Evolutionary conservation across 2,329 filamentous ascomycete genomes (phyloP), one percentile per base, ranked within the genome.

Genomic region (Aspergillus piperis): DNA sequence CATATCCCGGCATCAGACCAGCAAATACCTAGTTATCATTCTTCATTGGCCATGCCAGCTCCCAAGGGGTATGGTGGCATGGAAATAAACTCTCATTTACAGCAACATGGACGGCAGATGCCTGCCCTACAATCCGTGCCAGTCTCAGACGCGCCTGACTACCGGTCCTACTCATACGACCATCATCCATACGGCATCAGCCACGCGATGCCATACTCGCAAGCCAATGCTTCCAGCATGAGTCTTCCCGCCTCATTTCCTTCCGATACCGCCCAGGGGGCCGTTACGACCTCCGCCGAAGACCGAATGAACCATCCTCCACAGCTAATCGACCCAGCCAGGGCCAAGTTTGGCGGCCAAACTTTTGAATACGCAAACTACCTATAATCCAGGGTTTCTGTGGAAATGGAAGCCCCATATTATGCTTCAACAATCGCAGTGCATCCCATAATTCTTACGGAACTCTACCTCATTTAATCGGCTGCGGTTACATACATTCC

Each of bases 241-340:
- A 77, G 69, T 48, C 71, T 77, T 11, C 73, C 75, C 10, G 67
- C 73, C 1, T 71, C 75, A 6, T 73, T 71, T 48, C 70, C 71
- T 15, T 66, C 71, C n/a, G 72, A 74, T 23, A 61, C 70, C 11
- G 62, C 67, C 8, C 64, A 63, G 25, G 62, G 57, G 27, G 49
- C 60, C 10, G 62, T 64, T 17, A 59, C 58, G 41, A 62, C 63
- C n/a, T 54, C 66, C 10, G 53, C 68, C 7, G 66, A 69, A 30
- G 68, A 71, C 27, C 65, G 66, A 23, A 66, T 71, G 61, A 64
- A 66, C 48, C 63, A 68, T 32, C 60, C 65, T 21, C 60, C 68
- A 1, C 66, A 68, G 21, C 54, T 63, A 11, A 41, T 73, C 39
- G 69, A 72, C 19, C 65, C 71, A 1, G 47, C 72, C 60, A 61